Evolutionary conservation across 2,329 filamentous ascomycete genomes (phyloP).

Genomic region (Clathrospora elynae): DNA sequence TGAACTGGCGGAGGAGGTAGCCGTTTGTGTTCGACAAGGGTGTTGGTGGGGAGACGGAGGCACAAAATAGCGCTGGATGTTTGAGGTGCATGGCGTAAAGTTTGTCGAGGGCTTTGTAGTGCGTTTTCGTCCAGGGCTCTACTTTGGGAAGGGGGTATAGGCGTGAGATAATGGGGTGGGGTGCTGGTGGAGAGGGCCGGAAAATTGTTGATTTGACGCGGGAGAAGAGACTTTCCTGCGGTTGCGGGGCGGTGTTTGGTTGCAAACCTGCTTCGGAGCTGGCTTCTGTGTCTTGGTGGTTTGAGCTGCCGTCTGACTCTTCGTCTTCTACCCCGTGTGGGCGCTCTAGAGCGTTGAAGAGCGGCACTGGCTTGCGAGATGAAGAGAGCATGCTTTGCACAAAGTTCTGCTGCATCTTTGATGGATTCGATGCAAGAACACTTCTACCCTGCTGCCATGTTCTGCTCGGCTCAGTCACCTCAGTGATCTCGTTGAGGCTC

Average conservation of each 20-base stretch:
- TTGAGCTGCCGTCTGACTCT: conserved; percentile 3
- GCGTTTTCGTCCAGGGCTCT: conserved; percentile 49
- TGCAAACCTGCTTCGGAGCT: conserved; percentile 10
- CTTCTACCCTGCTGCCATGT: conserved; percentile 24
- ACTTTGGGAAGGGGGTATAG: conserved; percentile 40
- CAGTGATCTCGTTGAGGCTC: conserved; percentile 40
- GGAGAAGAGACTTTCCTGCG: conserved; percentile 5
- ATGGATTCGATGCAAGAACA: conserved; percentile 30
- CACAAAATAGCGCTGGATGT: conserved; percentile 40
- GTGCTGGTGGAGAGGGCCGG: conserved; percentile 16
- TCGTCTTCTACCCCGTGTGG: conserved; percentile 8
- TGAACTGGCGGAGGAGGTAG: conserved; percentile 34
- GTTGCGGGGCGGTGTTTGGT: conserved; percentile 3
- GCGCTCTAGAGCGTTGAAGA: conserved; percentile 9
- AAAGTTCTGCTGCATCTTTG: conserved; percentile 23
- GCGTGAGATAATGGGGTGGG: conserved; percentile 35
- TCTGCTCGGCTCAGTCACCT: conserved; percentile 43
- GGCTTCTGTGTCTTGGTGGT: conserved; percentile 7
- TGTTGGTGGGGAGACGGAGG: conserved; percentile 23
- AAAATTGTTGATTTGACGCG: not conserved
- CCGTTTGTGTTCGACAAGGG: conserved; percentile 37
- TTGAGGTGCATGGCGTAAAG: conserved; percentile 43
- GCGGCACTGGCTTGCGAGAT: conserved; percentile 19
- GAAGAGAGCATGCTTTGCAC: conserved; percentile 25
- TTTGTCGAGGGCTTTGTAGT: conserved; percentile 47